Evolutionary conservation across 768 basidiomycete genomes (phyloP), one percentile per base, ranked within the genome.

Genomic region (Tulasnella sp.): DNA sequence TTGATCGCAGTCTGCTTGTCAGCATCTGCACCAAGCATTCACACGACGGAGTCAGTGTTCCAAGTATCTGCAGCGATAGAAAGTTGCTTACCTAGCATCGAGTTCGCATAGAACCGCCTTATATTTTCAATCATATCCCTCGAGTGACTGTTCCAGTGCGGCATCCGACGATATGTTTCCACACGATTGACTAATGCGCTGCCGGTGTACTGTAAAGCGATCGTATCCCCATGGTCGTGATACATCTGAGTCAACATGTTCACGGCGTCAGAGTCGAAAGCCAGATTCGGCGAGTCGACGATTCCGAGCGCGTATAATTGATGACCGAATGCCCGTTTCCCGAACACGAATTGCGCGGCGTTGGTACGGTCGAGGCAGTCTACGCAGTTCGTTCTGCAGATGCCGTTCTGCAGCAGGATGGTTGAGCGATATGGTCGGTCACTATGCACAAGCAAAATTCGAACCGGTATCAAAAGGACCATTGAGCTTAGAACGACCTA

Each of bases 181-280:
- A 97, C 91, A 1, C 94, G 79, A 67, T 97, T 98, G 47, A 98
- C 94, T 8, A 98, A 81, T 0, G 92, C 91, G 67, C 90, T 93
- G 1, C 96, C 96, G 0, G 93, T 96, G 67, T 99, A 99, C 68
- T 99, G 95, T 63, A 96, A 75, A 0, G 95, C 94, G 60, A 98
- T 82, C 0, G 92, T 94, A 68, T 96, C 92, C 1, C 92, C 92
- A 65, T 96, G 93, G 70, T 96, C 92, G 68, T 95, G 92, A 70
- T 94, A 97, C 93, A 99, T 97, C 73, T 96, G 92, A 3, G 93
- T 98, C 65, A 99, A 68, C 82, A 98, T 93, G 69, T 94, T 92
- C 42, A 94, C 88, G 1, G 91, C 93, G 70, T 95, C 94, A 9
- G 88, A 91, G 67, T 95, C 92, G 67, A 95, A 95, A 0, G 84